Base-by-base conservation (phyloP, 768 basidiomycete species). In the Astraeus odoratus region DNA sequence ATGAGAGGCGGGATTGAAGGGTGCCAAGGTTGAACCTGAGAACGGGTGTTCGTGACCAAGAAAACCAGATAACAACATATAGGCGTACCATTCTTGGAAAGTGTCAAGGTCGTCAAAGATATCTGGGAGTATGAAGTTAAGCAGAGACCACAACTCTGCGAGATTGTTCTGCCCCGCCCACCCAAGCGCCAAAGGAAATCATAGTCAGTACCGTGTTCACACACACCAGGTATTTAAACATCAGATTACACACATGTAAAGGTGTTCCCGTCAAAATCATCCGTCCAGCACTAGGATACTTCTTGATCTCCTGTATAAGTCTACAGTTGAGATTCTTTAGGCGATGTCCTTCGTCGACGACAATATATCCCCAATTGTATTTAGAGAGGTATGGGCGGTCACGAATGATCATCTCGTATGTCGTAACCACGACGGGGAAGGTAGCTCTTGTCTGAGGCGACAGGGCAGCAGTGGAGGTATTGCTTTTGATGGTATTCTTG, bases 201-300 rank as follows among this genome's bases (percentile, higher is more conserved):
- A n/a, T n/a, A n/a, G n/a, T n/a, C n/a, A n/a, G n/a, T n/a, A n/a
- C n/a, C n/a, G n/a, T n/a, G n/a, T n/a, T n/a, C n/a, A n/a, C n/a
- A n/a, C n/a, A n/a, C n/a, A n/a, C n/a, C n/a, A n/a, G n/a, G n/a
- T n/a, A n/a, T n/a, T n/a, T n/a, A n/a, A n/a, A n/a, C 7, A 33
- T 39, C 44, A 24, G 29, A 24, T 16, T 12, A 65, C 81, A 45
- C 49, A 93, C 94, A 65, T 98, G 94, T 29, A 99, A 67, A 6
- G 96, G 96, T 15, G 96, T 99, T 24, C 96, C 96, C 1, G 94
- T 98, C 50, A 99, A 66, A 47, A 99, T 86, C 78, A 97, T 86
- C 38, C 96, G 72, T 33, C 91, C 89, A 0, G 86, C 90, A 43
- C 82, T 82, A 1, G 71, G 68, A 59, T 92, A 93, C 55, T 80